phyloP scores from a whole-genome alignment of 495 filamentous ascomycete genomes.

The Cudoniella acicularis region DNA sequence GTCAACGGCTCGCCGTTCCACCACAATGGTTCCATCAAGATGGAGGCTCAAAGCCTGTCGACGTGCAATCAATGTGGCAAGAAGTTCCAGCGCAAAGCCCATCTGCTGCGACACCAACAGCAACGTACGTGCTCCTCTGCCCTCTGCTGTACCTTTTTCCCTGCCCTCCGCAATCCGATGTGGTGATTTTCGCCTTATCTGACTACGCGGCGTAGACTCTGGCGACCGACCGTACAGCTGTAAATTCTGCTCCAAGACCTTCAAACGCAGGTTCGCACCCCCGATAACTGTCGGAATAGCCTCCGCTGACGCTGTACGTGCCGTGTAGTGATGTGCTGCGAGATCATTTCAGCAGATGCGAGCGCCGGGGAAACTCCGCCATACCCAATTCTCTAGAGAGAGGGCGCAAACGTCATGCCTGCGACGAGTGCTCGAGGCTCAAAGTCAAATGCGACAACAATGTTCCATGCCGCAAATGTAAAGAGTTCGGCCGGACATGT shows the following conservation, averaged over 20 bases:
- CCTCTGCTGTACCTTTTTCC: neutral
- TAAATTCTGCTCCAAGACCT: constrained; percentile 29
- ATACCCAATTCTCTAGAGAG: constrained; percentile 25
- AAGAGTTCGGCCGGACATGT: constrained; percentile 26
- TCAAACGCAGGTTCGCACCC: constrained; percentile 25
- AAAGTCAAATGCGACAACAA: constrained; percentile 29
- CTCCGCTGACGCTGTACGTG: constrained; percentile 9
- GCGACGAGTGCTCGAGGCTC: constrained; percentile 26
- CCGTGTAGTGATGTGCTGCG: constrained; percentile 24
- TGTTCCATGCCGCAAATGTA: constrained; percentile 25
- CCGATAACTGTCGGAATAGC: neutral
- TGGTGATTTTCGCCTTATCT: neutral
- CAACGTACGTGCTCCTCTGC: constrained; percentile 18
- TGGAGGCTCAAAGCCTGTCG: constrained; percentile 23
- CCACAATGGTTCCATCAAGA: constrained; percentile 11
- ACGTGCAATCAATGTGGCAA: constrained; percentile 26
- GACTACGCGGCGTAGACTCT: constrained; percentile 15
- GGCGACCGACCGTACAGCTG: constrained; percentile 23
- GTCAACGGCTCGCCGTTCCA: constrained; percentile 9
- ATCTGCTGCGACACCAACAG: constrained; percentile 25
- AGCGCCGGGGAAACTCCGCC: constrained; percentile 16
- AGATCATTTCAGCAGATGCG: constrained; percentile 27
- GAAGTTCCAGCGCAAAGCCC: constrained; percentile 27
- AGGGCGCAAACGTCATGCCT: constrained; percentile 26
- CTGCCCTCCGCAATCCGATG: neutral